These are phyloP conservation scores for Ricinus communis DNA, from an alignment of 345 rosid species.

Conservation along the genomic window DNA sequence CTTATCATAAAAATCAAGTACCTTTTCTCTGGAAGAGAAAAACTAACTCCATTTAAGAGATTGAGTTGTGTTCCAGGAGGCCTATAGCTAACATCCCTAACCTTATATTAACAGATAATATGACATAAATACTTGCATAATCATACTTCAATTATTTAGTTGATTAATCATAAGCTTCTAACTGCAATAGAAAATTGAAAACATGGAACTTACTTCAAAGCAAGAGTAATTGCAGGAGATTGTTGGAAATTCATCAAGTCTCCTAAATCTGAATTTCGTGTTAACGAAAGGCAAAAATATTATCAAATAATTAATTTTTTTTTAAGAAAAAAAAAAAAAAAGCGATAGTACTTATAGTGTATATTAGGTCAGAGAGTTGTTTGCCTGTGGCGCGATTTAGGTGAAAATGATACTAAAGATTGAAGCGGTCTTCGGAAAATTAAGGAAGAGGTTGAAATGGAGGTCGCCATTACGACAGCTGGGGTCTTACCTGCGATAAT, in stretches of 20 bases:
- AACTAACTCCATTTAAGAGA: conserved; percentile 66
- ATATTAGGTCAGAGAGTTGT: not conserved
- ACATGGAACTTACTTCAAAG: conserved; percentile 55
- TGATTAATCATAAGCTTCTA: not conserved
- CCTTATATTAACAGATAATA: conserved; percentile 32
- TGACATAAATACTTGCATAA: conserved; percentile 15
- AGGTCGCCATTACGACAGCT: conserved; percentile 22
- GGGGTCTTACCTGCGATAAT: not conserved
- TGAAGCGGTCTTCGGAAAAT: conserved; percentile 5
- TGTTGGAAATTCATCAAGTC: conserved; percentile 17
- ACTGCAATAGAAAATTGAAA: not conserved
- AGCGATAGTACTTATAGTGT: not conserved
- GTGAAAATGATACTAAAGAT: conserved; percentile 16
- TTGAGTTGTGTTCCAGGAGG: conserved; percentile 81
- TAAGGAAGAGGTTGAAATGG: conserved; percentile 17
- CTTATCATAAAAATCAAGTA: conserved; percentile 10
- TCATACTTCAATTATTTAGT: not conserved
- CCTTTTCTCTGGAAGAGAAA: conserved; percentile 81
- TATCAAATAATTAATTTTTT: not conserved
- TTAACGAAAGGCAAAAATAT: conserved; percentile 2
- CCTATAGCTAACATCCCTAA: conserved; percentile 63
- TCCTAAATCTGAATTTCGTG: conserved; percentile 35
- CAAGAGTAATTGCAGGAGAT: conserved; percentile 58
- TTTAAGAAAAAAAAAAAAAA: not conserved
- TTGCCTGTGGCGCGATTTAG: conserved; percentile 25